Base-by-base conservation (phyloP, 208 protist genomes). In the Histomonas meleagridis region DNA sequence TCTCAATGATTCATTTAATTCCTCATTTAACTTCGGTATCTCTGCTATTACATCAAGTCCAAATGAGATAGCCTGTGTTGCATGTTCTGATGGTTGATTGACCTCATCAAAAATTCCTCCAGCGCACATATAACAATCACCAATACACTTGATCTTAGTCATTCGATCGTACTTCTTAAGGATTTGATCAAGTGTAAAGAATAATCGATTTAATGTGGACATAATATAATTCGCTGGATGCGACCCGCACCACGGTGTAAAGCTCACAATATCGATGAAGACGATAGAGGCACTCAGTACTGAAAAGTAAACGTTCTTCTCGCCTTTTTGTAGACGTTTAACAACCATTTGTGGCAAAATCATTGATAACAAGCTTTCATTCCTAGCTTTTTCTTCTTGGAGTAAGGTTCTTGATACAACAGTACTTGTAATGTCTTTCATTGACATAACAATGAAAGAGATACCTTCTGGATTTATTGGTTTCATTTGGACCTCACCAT, bases 41-140 rank as follows among this genome's bases (percentile, higher is more conserved):
- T 14, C 46, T 5, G 1, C 38, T 38, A 86, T 86, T 51, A n/a
- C 21, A 55, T 86, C 76, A 1, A 86, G 38, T 5, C 76, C 43
- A n/a, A 55, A 86, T 16, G 76, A 55, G 55, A 86, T 86, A 57
- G 76, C 76, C 26, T 86, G 76, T 49, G n/a, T 86, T 55, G 76
- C 76, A 55, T 86, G 76, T 23, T 51, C 46, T 2, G 76, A 12
- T 26, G 76, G 76, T 43, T 86, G 43, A 86, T 86, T 86, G 55
- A 86, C 46, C 55, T 86, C 76, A 86, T 86, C 76, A 48, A 86
- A 86, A 55, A 86, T 86, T 5, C 76, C 76, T 38, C 76, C 76
- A 38, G 76, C 76, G 7, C 40, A 43, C 76, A 86, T 86, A 16
- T 86, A 86, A 55, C 76, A 86, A n/a, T 86, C 76, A 26, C 76